These are phyloP conservation scores for Rhodotorula sp. DNA, from an alignment of 1,284 basidiomycete genomes.

Conservation along the genomic window DNA sequence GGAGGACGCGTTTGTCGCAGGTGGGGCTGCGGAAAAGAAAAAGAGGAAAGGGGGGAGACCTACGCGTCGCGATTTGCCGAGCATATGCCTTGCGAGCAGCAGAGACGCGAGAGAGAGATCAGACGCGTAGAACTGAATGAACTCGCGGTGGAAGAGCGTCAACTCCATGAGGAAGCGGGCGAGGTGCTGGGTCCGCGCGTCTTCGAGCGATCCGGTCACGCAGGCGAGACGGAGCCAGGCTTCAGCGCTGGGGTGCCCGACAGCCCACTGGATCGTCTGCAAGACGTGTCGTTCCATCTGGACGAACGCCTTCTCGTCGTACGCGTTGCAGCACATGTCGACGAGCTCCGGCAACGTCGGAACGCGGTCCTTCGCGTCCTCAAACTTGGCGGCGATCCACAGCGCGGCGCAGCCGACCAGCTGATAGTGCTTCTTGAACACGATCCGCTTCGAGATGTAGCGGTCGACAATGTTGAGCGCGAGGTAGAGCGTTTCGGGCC, in stretches of 20 bases:
- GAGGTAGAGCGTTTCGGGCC: constrained; percentile 96
- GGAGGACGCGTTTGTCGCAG: constrained; percentile 1
- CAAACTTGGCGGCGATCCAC: constrained; percentile 99
- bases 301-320: constrained; percentile 46
- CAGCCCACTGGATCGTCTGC: constrained; percentile 89
- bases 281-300: constrained; percentile 82
- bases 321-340: constrained; percentile 64
- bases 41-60: constrained; percentile 48
- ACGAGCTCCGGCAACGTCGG: constrained; percentile 90
- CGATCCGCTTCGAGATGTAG: constrained; percentile 96
- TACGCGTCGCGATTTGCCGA: constrained; percentile 38
- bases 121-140: constrained; percentile 79
- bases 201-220: constrained; percentile 60
- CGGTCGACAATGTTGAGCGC: constrained; percentile 98
- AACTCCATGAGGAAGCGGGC: constrained; percentile 98
- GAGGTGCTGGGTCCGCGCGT: constrained; percentile 84
- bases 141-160: constrained; percentile 94
- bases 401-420: constrained; percentile 96
- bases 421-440: constrained; percentile 99
- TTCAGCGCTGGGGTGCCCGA: constrained; percentile 97
- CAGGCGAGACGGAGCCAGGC: constrained; percentile 77
- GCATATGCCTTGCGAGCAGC: constrained; percentile 74
- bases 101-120: constrained; percentile 83
- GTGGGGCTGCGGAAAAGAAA: background rate
- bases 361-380: constrained; percentile 97